Base-by-base conservation (phyloP, 202 grass and related monocot species). In the Elaeis oleifera region DNA sequence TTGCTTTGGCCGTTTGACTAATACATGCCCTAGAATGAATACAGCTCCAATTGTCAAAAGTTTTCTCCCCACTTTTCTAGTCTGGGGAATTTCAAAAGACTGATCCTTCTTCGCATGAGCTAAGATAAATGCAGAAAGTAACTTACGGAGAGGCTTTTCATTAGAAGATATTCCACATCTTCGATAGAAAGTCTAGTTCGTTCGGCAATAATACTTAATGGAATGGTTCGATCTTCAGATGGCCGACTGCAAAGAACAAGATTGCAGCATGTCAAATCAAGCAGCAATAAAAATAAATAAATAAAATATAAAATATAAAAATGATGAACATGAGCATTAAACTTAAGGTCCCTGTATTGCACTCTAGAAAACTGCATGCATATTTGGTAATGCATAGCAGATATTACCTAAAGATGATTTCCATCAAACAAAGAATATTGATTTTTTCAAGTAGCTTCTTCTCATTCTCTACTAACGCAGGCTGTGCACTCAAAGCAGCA, bases 61-160 rank as follows among this genome's bases (percentile, higher is more conserved):
- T 44, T 36, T 1, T 13, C 36, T 44, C 36, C 36, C 36, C 36
- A 9, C 28, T 31, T 31, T 44, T 44, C 36, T 44, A 44, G 6
- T 13, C 8, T 13, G 11, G 36, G 36, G 36, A 44, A 44, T 14
- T 44, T 13, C 36, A 44, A 44, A 44, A 44, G 36, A 44, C 11
- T 44, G 36, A 44, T 14, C 36, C 36, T 44, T 44, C 36, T 13
- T 44, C 9, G 3, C 36, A 44, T 44, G 8, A 44, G 36, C 36
- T 44, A 9, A 44, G 9, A 44, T 44, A 44, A 24, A 29, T 20
- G 59, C 71, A 52, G 16, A 51, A 49, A 31, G 61, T 50, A 60
- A 83, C 52, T 90, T 89, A 99, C 94, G 39, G 94, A 99, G 49
- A 99, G 85, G 54, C 88, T 92, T 70, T 99, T 99, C 94, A 99